Conservation (phyloP, 2,329 filamentous ascomycete species). For the Beauveria pseudobassiana region DNA sequence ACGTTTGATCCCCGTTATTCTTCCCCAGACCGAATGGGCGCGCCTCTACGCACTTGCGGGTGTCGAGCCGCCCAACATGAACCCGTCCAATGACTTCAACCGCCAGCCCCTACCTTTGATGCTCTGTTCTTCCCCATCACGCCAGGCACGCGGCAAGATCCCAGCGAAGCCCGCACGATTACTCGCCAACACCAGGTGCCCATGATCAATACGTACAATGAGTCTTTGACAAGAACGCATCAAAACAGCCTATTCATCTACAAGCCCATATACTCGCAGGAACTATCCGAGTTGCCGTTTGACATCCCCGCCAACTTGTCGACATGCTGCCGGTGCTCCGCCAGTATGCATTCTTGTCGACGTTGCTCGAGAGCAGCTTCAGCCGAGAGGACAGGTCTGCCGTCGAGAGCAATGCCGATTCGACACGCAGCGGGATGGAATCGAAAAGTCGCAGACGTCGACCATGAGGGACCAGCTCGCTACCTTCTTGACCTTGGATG, state of each 20-base stretch:
- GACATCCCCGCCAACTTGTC: constrained; percentile 69
- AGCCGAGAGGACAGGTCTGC: constrained; percentile 24
- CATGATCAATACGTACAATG: constrained; percentile 27
- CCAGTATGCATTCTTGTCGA: constrained; percentile 66
- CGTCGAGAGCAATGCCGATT: constrained; percentile 12
- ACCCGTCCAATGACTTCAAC: constrained; percentile 25
- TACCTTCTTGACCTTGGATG: constrained; percentile 21
- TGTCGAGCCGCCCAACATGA: constrained; percentile 27
- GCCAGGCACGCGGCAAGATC: constrained; percentile 42
- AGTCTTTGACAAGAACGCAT: constrained; percentile 31
- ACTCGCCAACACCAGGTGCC: constrained; percentile 39
- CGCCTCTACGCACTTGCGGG: constrained; percentile 54
- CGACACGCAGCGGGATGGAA: constrained; percentile 7
- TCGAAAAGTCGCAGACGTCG: constrained; percentile 12
- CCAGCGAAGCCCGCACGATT: constrained; percentile 51
- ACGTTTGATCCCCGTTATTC: constrained; percentile 66
- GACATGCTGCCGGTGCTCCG: constrained; percentile 65
- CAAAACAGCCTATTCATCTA: constrained; percentile 60
- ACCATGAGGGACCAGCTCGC: constrained; percentile 27
- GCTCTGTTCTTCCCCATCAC: constrained; percentile 48
- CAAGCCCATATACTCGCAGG: constrained; percentile 64
- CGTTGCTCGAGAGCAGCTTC: constrained; percentile 57
- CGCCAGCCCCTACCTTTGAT: constrained; percentile 46
- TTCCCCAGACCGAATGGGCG: constrained; percentile 57
- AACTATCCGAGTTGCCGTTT: constrained; percentile 63